phyloP scores from a whole-genome alignment of 2,329 filamentous ascomycete genomes.

The Botryotinia convoluta region DNA sequence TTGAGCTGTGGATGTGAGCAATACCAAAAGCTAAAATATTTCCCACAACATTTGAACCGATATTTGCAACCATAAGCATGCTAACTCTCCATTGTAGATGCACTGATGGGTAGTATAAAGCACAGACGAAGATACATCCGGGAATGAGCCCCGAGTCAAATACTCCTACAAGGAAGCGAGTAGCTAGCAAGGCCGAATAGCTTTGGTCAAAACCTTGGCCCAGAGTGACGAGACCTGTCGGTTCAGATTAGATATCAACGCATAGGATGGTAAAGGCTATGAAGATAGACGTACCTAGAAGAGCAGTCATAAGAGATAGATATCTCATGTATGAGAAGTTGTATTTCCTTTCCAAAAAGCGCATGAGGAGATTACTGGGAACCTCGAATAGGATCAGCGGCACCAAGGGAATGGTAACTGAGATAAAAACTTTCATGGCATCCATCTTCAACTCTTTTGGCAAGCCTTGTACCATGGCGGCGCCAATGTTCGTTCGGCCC shows the following conservation, averaged over 20 bases:
- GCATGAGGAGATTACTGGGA: conserved; percentile 39
- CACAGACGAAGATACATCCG: conserved; percentile 46
- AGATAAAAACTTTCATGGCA: conserved; percentile 31
- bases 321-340: conserved; percentile 29
- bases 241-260: neutral
- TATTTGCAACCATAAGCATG: conserved; percentile 45
- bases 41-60: conserved; percentile 32
- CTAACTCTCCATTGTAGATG: conserved; percentile 49
- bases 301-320: conserved; percentile 25
- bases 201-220: conserved; percentile 44
- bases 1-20: conserved; percentile 67
- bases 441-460: conserved; percentile 32
- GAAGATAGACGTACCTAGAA: neutral
- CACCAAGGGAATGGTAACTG: conserved; percentile 44
- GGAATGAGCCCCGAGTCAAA: conserved; percentile 50
- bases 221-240: conserved; percentile 31
- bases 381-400: conserved; percentile 41
- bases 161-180: conserved; percentile 49
- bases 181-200: conserved; percentile 71
- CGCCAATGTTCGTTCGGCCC: conserved; percentile 22
- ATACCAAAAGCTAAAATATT: conserved; percentile 30
- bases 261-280: neutral
- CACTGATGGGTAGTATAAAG: conserved; percentile 49
- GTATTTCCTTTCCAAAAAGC: conserved; percentile 27
- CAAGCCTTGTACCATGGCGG: conserved; percentile 26